Base-by-base conservation (phyloP, 495 filamentous ascomycete species). In the Aspergillus campestris region DNA sequence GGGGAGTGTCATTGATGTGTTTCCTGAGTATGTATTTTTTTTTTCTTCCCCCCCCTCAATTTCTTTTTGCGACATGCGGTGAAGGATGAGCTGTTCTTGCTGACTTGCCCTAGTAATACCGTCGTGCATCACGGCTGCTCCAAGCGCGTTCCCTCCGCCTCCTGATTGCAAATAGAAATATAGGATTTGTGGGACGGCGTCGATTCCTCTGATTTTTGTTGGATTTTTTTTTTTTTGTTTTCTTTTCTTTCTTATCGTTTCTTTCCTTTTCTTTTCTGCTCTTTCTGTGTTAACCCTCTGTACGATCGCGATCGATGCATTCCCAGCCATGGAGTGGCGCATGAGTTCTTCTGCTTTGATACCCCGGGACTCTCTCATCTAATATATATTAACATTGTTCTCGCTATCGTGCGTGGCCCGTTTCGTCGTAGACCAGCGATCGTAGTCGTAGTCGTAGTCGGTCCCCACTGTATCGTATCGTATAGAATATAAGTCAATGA, bases 91-190 rank as follows among this genome's bases (percentile, higher is more conserved):
- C n/a, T 31, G 31, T 32, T 51, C 30, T 52, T 38, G 46, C 60
- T 66, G 48, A 69, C 55, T 48, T 31, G 6, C 34, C 40, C 13
- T 39, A 78, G 75, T 57, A 75, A 77, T 51, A 69, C 67, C 35
- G 86, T 92, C 10, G 84, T 94, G 44, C 88, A 94, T 68, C 84
- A 91, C 58, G 87, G 86, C 9, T 94, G 88, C 72, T 71, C 83
- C 42, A 78, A 70, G 47, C 70, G 74, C 34, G 51, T 59, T 42
- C 42, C 60, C 31, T 51, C 53, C 14, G 45, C 49, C 38, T 53
- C 45, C 48, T 58, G 42, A 56, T 40, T 48, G 38, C 55, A 55
- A 42, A 51, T 51, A 58, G 47, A 53, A 30, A 24, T 29, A 5
- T 41, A 27, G 14, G 5, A 14, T 45, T 15, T 41, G 13, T 38